phyloP scores from a whole-genome alignment of 1,284 basidiomycete genomes.

The Xerocomus cyaneibrunnescens region DNA sequence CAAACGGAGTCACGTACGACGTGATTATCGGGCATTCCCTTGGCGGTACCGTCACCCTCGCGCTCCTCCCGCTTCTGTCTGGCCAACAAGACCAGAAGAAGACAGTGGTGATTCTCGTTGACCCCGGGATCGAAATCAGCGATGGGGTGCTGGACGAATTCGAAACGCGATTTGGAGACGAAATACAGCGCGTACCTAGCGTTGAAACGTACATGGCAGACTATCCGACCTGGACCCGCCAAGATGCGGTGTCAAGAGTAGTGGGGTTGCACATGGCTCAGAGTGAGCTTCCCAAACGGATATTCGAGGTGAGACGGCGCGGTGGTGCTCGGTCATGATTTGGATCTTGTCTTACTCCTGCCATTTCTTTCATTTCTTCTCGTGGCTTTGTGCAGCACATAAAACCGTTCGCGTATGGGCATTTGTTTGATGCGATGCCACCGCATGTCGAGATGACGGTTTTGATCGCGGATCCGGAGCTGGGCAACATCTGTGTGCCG shows the following conservation, averaged over 20 bases:
- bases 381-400: slow-evolving; percentile 11
- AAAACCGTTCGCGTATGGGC: slow-evolving; percentile 13
- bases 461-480: slow-evolving; percentile 15
- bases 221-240: slow-evolving; percentile 18
- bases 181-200: slow-evolving; percentile 7
- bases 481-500: slow-evolving; percentile 4
- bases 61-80: slow-evolving; percentile 16
- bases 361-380: too few species aligned
- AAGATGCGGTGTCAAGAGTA: slow-evolving; percentile 14
- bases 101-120: slow-evolving; percentile 18
- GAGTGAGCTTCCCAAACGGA: slow-evolving; percentile 3
- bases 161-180: not conserved
- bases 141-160: slow-evolving; percentile 1
- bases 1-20: slow-evolving; percentile 15
- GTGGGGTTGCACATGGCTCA: slow-evolving; percentile 14
- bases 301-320: slow-evolving; percentile 20
- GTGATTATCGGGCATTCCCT: slow-evolving; percentile 28
- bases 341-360: too few species aligned
- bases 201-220: slow-evolving; percentile 6
- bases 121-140: slow-evolving; percentile 13
- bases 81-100: not conserved
- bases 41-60: slow-evolving; percentile 6
- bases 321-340: too few species aligned
- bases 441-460: slow-evolving; percentile 18
- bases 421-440: slow-evolving; percentile 12